Evolutionary conservation across 202 grass and related monocot genomes (phyloP).

Genomic region (Setaria italica): DNA sequence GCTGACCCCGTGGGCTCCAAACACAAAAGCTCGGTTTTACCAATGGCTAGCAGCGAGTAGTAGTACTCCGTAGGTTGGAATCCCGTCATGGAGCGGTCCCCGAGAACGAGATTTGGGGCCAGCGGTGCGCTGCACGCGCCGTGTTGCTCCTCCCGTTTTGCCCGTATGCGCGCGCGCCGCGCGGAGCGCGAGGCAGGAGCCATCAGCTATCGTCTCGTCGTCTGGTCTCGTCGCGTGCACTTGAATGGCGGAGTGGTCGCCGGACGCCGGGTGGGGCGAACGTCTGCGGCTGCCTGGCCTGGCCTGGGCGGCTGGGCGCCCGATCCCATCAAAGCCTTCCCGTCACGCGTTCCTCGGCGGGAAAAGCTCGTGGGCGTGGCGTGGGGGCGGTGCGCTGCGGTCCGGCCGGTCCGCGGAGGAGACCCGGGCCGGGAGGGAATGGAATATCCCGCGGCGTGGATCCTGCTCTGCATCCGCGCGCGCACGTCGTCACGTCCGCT

Average conservation of each 20-base stretch:
- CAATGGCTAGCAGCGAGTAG: not conserved
- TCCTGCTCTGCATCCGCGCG: not conserved
- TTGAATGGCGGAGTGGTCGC: conserved; percentile 28
- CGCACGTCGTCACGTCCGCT: conserved; percentile 14
- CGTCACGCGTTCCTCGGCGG: conserved; percentile 62
- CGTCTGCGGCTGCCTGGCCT: no score
- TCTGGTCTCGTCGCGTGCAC: not conserved
- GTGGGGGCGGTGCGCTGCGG: not conserved
- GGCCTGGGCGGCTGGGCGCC: no score
- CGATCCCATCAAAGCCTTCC: conserved; percentile 46
- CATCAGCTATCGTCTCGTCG: not conserved
- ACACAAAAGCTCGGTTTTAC: not conserved
- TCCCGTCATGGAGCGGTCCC: no score
- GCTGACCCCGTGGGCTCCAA: not conserved
- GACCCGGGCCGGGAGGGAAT: no score
- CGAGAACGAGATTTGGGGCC: not conserved
- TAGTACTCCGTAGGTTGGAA: no score
- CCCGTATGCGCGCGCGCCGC: conserved; percentile 14
- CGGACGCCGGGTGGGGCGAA: not conserved
- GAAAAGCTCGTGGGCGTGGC: conserved; percentile 34
- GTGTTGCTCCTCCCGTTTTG: conserved; percentile 56
- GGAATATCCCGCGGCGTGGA: conserved; percentile 44
- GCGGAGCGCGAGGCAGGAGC: not conserved
- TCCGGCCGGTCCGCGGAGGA: no score
- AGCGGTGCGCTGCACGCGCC: conserved; percentile 12